These are phyloP conservation scores for Crucibulum parvulum DNA, from an alignment of 1,284 basidiomycete species.

Conservation along the genomic window DNA sequence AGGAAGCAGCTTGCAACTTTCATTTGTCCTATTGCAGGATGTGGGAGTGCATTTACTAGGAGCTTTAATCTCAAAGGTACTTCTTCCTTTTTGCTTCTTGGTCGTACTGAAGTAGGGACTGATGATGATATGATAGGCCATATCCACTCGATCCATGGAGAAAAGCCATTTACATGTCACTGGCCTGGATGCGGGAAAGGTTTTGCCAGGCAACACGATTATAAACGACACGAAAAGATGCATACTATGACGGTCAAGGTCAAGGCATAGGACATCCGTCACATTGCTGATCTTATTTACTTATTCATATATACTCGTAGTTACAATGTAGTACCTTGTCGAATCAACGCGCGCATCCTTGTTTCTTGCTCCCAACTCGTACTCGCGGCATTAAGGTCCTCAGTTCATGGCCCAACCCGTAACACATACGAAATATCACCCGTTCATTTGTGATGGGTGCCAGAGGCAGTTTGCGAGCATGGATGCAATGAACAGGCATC, in stretches of 20 bases:
- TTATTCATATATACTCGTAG: too few relatives aligned
- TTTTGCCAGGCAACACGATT: slow-evolving; percentile 86
- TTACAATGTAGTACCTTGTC: too few relatives aligned
- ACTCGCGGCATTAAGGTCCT: too few relatives aligned
- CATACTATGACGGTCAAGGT: too few relatives aligned
- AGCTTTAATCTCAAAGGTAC: not conserved
- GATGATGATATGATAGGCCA: slow-evolving; percentile 52
- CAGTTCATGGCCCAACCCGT: too few relatives aligned
- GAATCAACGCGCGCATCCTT: too few relatives aligned
- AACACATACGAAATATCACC: slow-evolving; percentile 80
- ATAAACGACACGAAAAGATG: slow-evolving; percentile 83
- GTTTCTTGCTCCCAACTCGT: too few relatives aligned
- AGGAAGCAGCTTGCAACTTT: slow-evolving; percentile 1
- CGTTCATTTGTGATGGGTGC: slow-evolving; percentile 81
- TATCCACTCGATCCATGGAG: slow-evolving; percentile 84
- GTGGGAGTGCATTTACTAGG: slow-evolving; percentile 2
- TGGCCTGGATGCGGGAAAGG: slow-evolving; percentile 88
- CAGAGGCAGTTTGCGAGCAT: slow-evolving; percentile 80
- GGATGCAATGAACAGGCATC: slow-evolving; percentile 81
- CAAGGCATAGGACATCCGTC: too few relatives aligned
- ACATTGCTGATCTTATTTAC: too few relatives aligned
- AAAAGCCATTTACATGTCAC: slow-evolving; percentile 84
- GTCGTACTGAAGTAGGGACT: slow-evolving; percentile 7
- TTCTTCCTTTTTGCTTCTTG: slow-evolving; percentile 12
- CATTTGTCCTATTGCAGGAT: not conserved